Evolutionary conservation across 2,329 filamentous ascomycete species (phyloP), one percentile per base, ranked within the genome.

Genomic region (Chaetomiaceae sp.): DNA sequence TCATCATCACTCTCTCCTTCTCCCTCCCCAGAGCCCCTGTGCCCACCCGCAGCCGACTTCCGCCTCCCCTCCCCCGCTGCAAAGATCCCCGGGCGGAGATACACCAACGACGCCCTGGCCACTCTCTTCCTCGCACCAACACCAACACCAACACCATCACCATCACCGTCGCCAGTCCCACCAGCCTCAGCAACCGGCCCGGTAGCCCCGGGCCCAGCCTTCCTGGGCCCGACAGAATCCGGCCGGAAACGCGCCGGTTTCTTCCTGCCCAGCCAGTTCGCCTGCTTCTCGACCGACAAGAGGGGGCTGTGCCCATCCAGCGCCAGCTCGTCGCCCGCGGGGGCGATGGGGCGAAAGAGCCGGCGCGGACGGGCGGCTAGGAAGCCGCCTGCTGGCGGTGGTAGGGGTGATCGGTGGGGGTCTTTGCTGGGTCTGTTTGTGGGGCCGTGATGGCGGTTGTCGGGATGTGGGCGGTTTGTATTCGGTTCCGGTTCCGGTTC

Each of bases 1-100:
- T 59, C 57, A 47, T 59, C 57, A 20, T 54, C 55, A 48, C 57
- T 59, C n/a, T 51, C 50, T 16, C 34, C 53, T 2, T 25, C 16
- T 14, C 16, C 18, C 2, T 18, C 40, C n/a, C 9, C 37, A 25
- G 21, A n/a, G 3, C 18, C 34, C 16, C 38, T 6, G 21, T 5
- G 4, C 32, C 14, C 20, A 6, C 23, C 21, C 21, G n/a, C 33
- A 20, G n/a, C 37, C 53, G 29, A 27, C 18, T 36, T 47, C 10
- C 20, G 18, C 32, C n/a, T 37, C 29, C 29, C 23, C 13, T 21
- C 44, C n/a, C 27, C n/a, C 20, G 5, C 40, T 25, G n/a, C n/a
- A n/a, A n/a, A n/a, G n/a, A n/a, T n/a, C n/a, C n/a, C 6, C 6
- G 30, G 34, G 25, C 23, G 42, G 10, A 56, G 23, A 45, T 50